Evolutionary conservation across 148 eudicot species (phyloP).

Genomic region (Fagopyrum homotropicum): DNA sequence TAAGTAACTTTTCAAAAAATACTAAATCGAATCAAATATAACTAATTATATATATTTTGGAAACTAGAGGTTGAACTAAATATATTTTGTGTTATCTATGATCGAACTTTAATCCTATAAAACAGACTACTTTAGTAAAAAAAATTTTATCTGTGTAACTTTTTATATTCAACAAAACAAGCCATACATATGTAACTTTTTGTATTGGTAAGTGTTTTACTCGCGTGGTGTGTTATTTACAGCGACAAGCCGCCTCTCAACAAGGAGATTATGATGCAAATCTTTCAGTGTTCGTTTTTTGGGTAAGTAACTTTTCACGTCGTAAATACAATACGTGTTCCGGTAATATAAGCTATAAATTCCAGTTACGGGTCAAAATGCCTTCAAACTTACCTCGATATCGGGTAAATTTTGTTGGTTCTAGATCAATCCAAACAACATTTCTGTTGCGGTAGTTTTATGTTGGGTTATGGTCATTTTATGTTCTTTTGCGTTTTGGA

Average conservation of each 20-base stretch:
- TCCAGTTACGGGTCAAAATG: background rate
- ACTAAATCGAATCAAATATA: too few species aligned
- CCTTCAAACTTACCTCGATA: background rate
- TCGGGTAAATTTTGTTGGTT: background rate
- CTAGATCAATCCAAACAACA: background rate
- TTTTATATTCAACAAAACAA: too few species aligned
- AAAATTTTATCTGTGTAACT: too few species aligned
- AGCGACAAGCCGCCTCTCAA: slow-evolving; percentile 5
- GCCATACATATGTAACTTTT: too few species aligned
- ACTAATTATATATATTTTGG: too few species aligned
- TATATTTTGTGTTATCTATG: too few species aligned
- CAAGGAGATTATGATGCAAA: background rate
- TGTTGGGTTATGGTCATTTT: background rate
- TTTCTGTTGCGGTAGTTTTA: background rate
- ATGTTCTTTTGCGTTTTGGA: background rate
- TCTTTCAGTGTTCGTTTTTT: background rate
- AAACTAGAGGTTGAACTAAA: too few species aligned
- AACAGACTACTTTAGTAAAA: too few species aligned
- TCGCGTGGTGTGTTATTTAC: background rate
- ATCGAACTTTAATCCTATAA: too few species aligned
- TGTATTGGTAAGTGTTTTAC: background rate
- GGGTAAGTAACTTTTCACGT: background rate
- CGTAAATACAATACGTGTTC: too few species aligned
- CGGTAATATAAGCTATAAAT: background rate
- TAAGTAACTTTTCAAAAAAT: too few species aligned